Evolutionary conservation across 2,329 filamentous ascomycete genomes (phyloP).

Genomic region (Pseudocercospora cruenta): DNA sequence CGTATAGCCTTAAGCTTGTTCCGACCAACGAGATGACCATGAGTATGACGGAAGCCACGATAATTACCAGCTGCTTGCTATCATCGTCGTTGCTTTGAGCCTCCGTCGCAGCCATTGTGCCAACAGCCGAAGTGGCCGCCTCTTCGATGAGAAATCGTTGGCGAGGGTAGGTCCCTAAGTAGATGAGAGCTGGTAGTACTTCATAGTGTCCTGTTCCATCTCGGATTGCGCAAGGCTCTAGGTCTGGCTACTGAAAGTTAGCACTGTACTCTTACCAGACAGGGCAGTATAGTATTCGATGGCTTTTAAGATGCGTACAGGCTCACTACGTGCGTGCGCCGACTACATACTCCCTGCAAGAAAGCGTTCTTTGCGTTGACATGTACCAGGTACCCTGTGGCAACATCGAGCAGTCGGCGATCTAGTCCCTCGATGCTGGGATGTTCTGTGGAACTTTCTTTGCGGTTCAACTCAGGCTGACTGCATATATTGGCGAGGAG

Average conservation of each 20-base stretch:
- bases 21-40: slow-evolving; percentile 14
- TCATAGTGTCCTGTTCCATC: neutral
- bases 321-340: neutral
- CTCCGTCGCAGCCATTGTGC: neutral
- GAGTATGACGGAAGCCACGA: slow-evolving; percentile 22
- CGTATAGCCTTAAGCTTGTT: slow-evolving; percentile 20
- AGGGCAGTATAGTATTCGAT: neutral
- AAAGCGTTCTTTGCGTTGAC: neutral
- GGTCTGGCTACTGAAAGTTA: neutral
- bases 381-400: neutral
- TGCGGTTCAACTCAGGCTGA: neutral
- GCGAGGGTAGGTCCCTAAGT: neutral
- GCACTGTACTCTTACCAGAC: neutral
- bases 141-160: neutral
- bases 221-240: neutral
- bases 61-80: slow-evolving; percentile 20
- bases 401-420: neutral
- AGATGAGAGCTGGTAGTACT: neutral
- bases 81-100: neutral
- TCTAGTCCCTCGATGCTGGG: neutral
- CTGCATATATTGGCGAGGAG: slow-evolving; percentile 2
- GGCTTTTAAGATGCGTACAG: neutral
- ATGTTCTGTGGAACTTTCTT: neutral
- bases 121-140: neutral
- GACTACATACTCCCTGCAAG: neutral